Base-by-base conservation (phyloP, 169 alveolate genomes). In the Plasmodium cynomolgi region DNA sequence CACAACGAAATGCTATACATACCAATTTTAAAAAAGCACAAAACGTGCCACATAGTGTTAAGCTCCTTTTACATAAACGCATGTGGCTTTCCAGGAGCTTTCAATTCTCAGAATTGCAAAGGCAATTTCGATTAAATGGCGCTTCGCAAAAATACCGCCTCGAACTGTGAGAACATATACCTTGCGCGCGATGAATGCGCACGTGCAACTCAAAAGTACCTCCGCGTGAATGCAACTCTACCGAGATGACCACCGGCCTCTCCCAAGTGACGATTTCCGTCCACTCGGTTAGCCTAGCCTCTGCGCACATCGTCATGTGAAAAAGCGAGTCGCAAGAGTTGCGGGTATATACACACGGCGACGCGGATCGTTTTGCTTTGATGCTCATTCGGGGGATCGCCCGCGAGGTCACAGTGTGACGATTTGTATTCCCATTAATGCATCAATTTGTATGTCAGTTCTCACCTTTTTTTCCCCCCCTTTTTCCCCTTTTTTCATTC, bases 301-400 rank as follows among this genome's bases (percentile, higher is more conserved):
- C 62, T n/a, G 34, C 17, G 34, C 39, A 39, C 62, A 39, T 17
- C 9, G 75, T 41, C 20, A 77, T 7, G 26, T 20, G 56, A 77
- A 33, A 33, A 39, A 50, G 20, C 47, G n/a, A 33, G 6, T 33
- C 29, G 68, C 84, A 77, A 23, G 9, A 23, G 15, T 29, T 77
- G 47, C 84, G 39, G 84, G 84, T 77, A 77, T 77, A 50, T 77
- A 77, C 84, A 77, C 84, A 77, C 84, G 33, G 26, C 17, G 41
- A 50, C 20, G 33, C 50, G 8, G 68, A 33, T 33, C 84, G 23
- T 13, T 33, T n/a, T 29, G 47, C 50, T 77, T 33, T 77, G 47
- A 50, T 50, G 62, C 6, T 50, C 62, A 50, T 50, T 2, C 1
- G 8, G 62, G 62, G 23, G 8, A 50, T 50, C 20, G 8, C 23